These are phyloP conservation scores for Apophysomyces elegans DNA, from an alignment of 371 early-diverging fungal genomes.

Conservation along the genomic window DNA sequence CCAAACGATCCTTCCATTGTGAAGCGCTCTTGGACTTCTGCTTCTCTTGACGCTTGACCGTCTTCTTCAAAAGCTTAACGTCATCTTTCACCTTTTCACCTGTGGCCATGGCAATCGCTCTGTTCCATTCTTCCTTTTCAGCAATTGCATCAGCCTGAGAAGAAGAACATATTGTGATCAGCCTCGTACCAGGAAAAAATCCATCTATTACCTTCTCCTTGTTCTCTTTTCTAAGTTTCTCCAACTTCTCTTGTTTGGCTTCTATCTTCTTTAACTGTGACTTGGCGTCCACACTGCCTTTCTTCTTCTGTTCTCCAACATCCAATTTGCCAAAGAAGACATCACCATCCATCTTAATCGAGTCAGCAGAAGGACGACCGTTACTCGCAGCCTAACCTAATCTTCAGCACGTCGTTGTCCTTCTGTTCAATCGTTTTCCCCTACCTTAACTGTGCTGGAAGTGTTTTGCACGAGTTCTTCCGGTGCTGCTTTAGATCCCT, in stretches of 20 bases:
- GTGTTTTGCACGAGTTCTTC: constrained; percentile 60
- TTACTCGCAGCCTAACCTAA: constrained; percentile 3
- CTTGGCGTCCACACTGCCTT: constrained; percentile 74
- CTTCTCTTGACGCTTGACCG: constrained; percentile 84
- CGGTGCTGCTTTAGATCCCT: constrained; percentile 52
- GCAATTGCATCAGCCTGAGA: constrained; percentile 65
- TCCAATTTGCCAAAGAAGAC: constrained; percentile 76
- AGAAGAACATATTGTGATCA: not conserved
- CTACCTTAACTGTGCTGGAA: constrained; percentile 25
- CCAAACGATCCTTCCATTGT: constrained; percentile 84
- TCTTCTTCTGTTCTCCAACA: constrained; percentile 67
- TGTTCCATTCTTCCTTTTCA: constrained; percentile 83
- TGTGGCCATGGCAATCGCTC: constrained; percentile 77
- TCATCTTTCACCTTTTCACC: constrained; percentile 95
- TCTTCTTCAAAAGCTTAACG: constrained; percentile 85
- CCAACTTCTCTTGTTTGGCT: constrained; percentile 77
- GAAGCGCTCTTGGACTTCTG: constrained; percentile 81
- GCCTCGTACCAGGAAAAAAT: not conserved
- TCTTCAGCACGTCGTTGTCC: not conserved
- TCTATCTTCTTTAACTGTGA: constrained; percentile 78
- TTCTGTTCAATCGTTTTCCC: not conserved
- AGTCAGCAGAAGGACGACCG: constrained; percentile 45
- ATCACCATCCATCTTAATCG: constrained; percentile 63
- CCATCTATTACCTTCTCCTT: constrained; percentile 54
- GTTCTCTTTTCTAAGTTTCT: constrained; percentile 69